Evolutionary conservation across 2,329 filamentous ascomycete genomes (phyloP).

Genomic region (Westerdykella sp.): DNA sequence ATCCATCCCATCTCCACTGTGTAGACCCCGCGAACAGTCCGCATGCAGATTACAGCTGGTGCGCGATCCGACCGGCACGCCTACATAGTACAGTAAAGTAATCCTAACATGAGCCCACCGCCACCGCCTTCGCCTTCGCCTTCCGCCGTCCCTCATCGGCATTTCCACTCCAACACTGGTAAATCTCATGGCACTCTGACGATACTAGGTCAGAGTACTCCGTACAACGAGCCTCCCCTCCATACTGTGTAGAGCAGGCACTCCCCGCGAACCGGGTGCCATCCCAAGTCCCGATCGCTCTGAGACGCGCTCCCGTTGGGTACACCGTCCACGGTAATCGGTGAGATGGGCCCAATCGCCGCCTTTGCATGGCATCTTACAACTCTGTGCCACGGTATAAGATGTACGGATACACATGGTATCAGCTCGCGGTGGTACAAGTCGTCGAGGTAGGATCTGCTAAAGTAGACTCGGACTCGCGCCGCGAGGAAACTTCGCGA

Average conservation of each 20-base stretch:
- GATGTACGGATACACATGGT: constrained; percentile 2
- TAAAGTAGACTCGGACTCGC: too few relatives aligned
- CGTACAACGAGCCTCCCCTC: constrained; percentile 1
- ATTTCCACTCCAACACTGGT: too few relatives aligned
- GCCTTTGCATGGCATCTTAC: neutral
- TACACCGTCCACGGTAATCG: too few relatives aligned
- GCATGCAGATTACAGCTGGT: neutral
- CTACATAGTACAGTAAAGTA: neutral
- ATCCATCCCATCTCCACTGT: neutral
- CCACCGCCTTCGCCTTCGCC: too few relatives aligned
- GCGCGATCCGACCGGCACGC: neutral
- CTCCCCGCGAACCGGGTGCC: constrained; percentile 11
- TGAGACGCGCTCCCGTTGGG: too few relatives aligned
- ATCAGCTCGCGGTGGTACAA: constrained; percentile 11
- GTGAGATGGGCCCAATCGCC: constrained; percentile 4
- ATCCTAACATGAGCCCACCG: too few relatives aligned
- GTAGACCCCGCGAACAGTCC: constrained; percentile 12
- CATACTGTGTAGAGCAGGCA: too few relatives aligned
- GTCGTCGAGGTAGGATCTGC: neutral
- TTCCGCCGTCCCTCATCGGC: too few relatives aligned
- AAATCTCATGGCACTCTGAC: too few relatives aligned
- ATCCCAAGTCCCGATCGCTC: constrained; percentile 12
- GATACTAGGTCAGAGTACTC: too few relatives aligned
- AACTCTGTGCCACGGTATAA: constrained; percentile 6
- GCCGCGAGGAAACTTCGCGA: neutral